These are phyloP conservation scores for Phycomyces blakesleeanus DNA, from an alignment of 192 early-diverging fungal species.

Conservation along the genomic window DNA sequence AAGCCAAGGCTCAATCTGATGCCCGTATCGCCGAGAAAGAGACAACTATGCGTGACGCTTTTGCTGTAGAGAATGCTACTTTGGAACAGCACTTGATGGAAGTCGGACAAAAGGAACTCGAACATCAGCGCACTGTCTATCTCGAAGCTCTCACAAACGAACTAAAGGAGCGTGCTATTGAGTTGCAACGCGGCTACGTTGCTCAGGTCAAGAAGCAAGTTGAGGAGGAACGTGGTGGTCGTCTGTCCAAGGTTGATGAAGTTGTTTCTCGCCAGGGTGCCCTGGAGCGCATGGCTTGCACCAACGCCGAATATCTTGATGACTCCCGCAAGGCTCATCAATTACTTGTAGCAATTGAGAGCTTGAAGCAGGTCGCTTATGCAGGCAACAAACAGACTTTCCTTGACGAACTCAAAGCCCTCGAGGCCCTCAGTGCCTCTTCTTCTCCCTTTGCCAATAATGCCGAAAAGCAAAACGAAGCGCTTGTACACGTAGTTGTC, in stretches of 20 bases:
- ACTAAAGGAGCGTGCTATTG: slow-evolving; percentile 58
- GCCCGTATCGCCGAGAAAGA: slow-evolving; percentile 45
- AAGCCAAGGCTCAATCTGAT: slow-evolving; percentile 42
- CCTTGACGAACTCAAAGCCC: slow-evolving; percentile 60
- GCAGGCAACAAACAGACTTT: slow-evolving; percentile 55
- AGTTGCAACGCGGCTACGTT: slow-evolving; percentile 70
- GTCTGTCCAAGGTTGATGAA: slow-evolving; percentile 80
- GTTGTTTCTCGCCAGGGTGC: slow-evolving; percentile 68
- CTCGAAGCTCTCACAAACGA: slow-evolving; percentile 46
- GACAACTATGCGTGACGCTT: slow-evolving; percentile 41
- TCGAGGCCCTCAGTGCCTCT: slow-evolving; percentile 51
- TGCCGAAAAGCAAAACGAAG: slow-evolving; percentile 30
- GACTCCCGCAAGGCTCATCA: slow-evolving; percentile 56
- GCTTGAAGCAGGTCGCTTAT: slow-evolving; percentile 57
- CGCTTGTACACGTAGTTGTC: slow-evolving; percentile 59
- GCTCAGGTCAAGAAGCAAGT: slow-evolving; percentile 73
- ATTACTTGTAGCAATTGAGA: slow-evolving; percentile 64
- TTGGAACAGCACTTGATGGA: slow-evolving; percentile 9
- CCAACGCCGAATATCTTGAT: slow-evolving; percentile 66
- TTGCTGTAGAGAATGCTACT: slow-evolving; percentile 14
- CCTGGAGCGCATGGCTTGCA: slow-evolving; percentile 63
- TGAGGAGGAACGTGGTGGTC: slow-evolving; percentile 86
- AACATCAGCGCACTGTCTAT: slow-evolving; percentile 15
- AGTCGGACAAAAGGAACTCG: slow-evolving; percentile 9
- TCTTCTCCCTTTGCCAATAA: slow-evolving; percentile 36